Percentiles rank a stretch among this genome's conserved stretches.
Evolutionary conservation across 2,329 filamentous ascomycete genomes (phyloP).

Genomic region (Aspergillus uvarum): DNA sequence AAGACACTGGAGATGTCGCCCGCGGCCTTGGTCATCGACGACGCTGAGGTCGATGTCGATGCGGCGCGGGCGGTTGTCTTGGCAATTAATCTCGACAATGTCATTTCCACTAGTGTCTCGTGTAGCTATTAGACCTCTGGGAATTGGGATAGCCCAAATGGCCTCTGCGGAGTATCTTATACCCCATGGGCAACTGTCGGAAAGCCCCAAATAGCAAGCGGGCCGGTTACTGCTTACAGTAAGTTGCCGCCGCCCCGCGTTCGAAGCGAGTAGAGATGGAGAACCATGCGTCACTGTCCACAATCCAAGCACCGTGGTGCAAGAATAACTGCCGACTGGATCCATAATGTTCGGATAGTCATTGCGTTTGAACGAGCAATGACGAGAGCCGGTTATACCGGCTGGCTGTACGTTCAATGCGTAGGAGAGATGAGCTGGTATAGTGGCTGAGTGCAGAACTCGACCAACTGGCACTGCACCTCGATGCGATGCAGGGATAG

Average conservation of each 20-base stretch:
- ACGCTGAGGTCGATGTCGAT: slow-evolving; percentile 30
- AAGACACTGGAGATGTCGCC: slow-evolving; percentile 53
- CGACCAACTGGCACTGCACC: neutral
- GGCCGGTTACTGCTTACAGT: neutral
- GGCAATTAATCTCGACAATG: slow-evolving; percentile 31
- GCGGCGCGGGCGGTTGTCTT: slow-evolving; percentile 30
- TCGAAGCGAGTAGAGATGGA: neutral
- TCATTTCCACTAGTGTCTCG: slow-evolving; percentile 19
- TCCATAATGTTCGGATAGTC: neutral
- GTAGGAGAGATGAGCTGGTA: too few species aligned
- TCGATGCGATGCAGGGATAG: neutral
- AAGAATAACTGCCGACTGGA: neutral
- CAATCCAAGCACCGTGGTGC: neutral
- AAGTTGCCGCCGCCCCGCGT: neutral
- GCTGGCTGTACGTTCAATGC: neutral
- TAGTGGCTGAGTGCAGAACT: neutral
- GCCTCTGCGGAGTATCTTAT: neutral
- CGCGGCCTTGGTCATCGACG: slow-evolving; percentile 43
- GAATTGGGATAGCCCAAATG: neutral
- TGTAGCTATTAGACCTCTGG: neutral
- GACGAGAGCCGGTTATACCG: neutral
- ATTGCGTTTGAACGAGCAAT: neutral
- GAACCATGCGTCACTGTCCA: neutral
- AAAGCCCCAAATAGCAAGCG: neutral
- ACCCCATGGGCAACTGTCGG: slow-evolving; percentile 8